Evolutionary conservation across 1,284 basidiomycete species (phyloP).

Genomic region (Macrocystidia cucumis): DNA sequence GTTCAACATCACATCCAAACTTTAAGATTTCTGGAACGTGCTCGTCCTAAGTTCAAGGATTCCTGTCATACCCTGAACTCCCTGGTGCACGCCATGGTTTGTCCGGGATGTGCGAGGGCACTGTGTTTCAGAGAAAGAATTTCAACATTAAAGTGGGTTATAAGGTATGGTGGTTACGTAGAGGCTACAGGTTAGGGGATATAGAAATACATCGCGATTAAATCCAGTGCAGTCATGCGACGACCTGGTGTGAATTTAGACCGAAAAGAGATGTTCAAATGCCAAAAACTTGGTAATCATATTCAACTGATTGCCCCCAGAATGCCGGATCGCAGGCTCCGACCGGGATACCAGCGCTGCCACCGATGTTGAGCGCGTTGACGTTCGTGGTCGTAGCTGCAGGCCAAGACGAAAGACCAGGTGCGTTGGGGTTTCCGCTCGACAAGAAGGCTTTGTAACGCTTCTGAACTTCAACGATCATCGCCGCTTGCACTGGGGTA

Average conservation of each 20-base stretch:
- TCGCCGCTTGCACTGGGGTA: slow-evolving; percentile 43
- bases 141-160: too few relatives aligned
- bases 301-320: slow-evolving; percentile 57
- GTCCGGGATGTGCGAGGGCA: too few relatives aligned
- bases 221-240: too few relatives aligned
- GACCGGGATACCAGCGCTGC: slow-evolving; percentile 36
- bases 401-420: slow-evolving; percentile 37
- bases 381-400: slow-evolving; percentile 41
- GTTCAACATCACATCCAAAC: slow-evolving; percentile 18
- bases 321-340: slow-evolving; percentile 57
- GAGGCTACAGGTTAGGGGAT: slow-evolving; percentile 15
- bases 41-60: slow-evolving; percentile 1
- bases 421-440: slow-evolving; percentile 52
- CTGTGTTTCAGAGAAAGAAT: too few relatives aligned
- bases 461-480: slow-evolving; percentile 58
- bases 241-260: too few relatives aligned
- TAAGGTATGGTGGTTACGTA: too few relatives aligned
- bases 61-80: too few relatives aligned
- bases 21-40: slow-evolving; percentile 11
- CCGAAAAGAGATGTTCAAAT: slow-evolving; percentile 27
- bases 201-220: too few relatives aligned
- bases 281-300: slow-evolving; percentile 63
- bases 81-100: too few relatives aligned
- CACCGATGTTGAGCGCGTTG: slow-evolving; percentile 49
- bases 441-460: slow-evolving; percentile 62